Evolutionary conservation across 768 basidiomycete genomes (phyloP), one percentile per base, ranked within the genome.

Genomic region (Plicaturopsis crispa): DNA sequence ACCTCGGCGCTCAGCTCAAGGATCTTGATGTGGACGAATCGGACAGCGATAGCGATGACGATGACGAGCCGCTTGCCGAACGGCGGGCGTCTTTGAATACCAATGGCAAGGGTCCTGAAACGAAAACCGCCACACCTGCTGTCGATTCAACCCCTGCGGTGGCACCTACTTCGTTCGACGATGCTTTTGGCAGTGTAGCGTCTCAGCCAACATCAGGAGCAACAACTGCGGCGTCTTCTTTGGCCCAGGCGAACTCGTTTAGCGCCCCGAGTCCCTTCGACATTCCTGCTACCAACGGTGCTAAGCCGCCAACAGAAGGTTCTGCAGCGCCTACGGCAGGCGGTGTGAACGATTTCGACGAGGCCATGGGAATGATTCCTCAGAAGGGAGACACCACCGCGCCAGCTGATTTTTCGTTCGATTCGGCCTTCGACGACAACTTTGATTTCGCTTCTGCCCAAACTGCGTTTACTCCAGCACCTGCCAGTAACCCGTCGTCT

Each of bases 321-420:
- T n/a, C n/a, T n/a, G n/a, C n/a, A 23, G 35, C 23, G 28, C 34
- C 55, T 17, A 13, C 49, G 6, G 50, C 61, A 17, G 68, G 71
- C 38, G 79, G 75, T 12, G 66, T 80, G 1, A 77, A 67, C 45
- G 84, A 75, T 36, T 85, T 88, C 47, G 85, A 89, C 50, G 84
- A 86, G 52, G 79, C 82, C 1, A 67, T 89, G 52, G 73, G 77
- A 13, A 76, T 72, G 44, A 60, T 75, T 16, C 57, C 75, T 0
- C 53, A 55, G 22, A 62, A 57, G 24, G 51, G 57, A 6, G 47
- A 58, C 3, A 31, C 52, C 7, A 49, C 72, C 8, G 45, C 65
- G 5, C 48, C 33, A 5, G 56, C 61, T 5, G 51, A 59, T 17
- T 76, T 85, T 47, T 68, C 77, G 3, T 87, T 89, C 39, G 83